phyloP scores from a whole-genome alignment of 2,329 filamentous ascomycete species.

The Xylariaceae sp. region DNA sequence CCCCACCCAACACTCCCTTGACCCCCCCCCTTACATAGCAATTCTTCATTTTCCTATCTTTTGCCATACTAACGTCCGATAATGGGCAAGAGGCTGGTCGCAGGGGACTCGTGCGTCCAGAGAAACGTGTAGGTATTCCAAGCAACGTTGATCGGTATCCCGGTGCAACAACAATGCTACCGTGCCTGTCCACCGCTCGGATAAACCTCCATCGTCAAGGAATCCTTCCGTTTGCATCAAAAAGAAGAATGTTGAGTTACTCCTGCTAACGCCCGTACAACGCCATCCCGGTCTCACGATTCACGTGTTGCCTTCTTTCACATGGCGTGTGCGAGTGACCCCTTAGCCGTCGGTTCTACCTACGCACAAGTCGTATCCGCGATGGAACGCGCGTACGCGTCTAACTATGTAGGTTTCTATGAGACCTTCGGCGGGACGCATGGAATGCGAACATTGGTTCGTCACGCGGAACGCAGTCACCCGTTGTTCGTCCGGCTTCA shows the following conservation, averaged over 20 bases:
- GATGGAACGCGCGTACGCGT: neutral
- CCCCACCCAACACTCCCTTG: no score
- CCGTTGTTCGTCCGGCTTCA: neutral
- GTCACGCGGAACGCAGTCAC: neutral
- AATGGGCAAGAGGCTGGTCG: no score
- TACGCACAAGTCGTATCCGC: neutral
- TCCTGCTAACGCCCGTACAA: neutral
- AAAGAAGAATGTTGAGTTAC: neutral
- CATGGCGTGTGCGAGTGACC: neutral
- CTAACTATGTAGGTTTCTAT: neutral
- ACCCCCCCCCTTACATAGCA: no score
- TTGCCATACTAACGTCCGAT: no score
- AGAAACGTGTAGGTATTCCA: no score
- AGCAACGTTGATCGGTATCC: no score
- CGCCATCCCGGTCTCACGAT: neutral
- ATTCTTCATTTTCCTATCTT: no score
- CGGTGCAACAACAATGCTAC: no score
- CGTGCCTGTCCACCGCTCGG: neutral
- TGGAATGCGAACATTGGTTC: neutral
- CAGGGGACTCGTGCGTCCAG: no score
- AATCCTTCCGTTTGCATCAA: neutral
- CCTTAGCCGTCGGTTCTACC: neutral
- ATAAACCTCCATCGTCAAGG: neutral
- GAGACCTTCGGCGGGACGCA: neutral
- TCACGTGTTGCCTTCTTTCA: neutral